Evolutionary conservation across 257 asterid genomes (phyloP).

Genomic region (Ilex aquifolium): DNA sequence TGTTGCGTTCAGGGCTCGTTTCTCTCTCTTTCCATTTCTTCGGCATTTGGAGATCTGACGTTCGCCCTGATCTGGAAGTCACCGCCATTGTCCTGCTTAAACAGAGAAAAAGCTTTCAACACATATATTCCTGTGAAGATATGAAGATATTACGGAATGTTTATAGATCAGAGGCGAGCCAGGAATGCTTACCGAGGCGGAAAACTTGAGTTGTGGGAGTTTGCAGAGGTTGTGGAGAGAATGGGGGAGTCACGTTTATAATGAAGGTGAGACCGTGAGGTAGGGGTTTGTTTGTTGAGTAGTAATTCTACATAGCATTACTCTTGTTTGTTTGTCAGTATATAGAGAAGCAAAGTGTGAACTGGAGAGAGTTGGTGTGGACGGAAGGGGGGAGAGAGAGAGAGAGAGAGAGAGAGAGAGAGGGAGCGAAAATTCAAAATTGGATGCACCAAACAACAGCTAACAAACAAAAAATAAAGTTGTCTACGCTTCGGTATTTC

Average conservation of each 20-base stretch:
- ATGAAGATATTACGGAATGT: not conserved
- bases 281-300: not conserved
- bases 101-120: not conserved
- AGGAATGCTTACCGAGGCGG: not conserved
- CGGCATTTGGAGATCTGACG: conserved; percentile 22
- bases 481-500: conserved; percentile 7
- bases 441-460: conserved; percentile 46
- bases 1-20: conserved; percentile 58
- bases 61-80: conserved; percentile 27
- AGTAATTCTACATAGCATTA: no score
- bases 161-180: not conserved
- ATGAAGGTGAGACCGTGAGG: not conserved
- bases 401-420: not conserved
- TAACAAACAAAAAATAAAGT: conserved; percentile 29
- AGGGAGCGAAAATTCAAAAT: conserved; percentile 24
- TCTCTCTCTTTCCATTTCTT: conserved; percentile 32
- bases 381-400: conserved; percentile 3
- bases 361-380: conserved; percentile 1
- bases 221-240: not conserved
- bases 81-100: conserved; percentile 31
- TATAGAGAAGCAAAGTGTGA: not conserved
- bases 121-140: no score
- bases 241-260: not conserved
- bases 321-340: not conserved
- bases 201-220: not conserved